Evolutionary conservation across 306 rosid species (phyloP).

Genomic region (Oemleria cerasiformis): DNA sequence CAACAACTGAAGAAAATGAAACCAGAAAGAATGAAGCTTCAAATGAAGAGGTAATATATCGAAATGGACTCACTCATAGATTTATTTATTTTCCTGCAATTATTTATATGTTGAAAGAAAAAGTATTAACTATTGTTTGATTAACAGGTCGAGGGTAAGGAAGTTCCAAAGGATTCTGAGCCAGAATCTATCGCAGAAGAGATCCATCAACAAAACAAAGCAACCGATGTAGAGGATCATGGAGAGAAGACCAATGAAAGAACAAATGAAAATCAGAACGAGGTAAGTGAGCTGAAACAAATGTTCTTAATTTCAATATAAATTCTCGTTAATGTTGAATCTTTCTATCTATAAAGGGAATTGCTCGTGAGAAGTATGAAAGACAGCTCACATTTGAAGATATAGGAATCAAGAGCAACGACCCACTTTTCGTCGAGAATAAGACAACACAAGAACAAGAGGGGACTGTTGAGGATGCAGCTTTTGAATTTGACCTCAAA

Average conservation of each 20-base stretch:
- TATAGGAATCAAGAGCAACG: not conserved
- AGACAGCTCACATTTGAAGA: conserved; percentile 3
- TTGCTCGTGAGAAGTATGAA: not conserved
- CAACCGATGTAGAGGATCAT: conserved; percentile 2
- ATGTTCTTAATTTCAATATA: not conserved
- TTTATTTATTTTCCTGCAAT: not conserved
- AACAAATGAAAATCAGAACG: not conserved
- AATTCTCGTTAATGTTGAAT: conserved; percentile 6
- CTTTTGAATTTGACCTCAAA: not conserved
- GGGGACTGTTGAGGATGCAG: conserved; percentile 14
- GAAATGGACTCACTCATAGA: not conserved
- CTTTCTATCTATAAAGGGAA: conserved; percentile 5
- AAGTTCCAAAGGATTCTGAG: conserved; percentile 7
- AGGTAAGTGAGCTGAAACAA: conserved; percentile 10
- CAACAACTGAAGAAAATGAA: not conserved
- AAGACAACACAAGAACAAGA: conserved; percentile 8
- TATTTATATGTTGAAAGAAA: not conserved
- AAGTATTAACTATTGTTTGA: not conserved
- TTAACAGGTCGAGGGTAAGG: conserved; percentile 26
- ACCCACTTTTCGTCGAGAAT: not conserved
- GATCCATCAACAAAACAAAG: conserved; percentile 12
- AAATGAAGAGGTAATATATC: not conserved
- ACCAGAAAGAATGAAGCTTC: not conserved
- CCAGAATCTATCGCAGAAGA: conserved; percentile 10
- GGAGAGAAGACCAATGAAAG: conserved; percentile 8